A percentile compares a stretch with the other conserved stretches of the same genome.
These are phyloP conservation scores for Plasmodium vinckei DNA, from an alignment of 169 alveolate genomes.

Conservation along the genomic window DNA sequence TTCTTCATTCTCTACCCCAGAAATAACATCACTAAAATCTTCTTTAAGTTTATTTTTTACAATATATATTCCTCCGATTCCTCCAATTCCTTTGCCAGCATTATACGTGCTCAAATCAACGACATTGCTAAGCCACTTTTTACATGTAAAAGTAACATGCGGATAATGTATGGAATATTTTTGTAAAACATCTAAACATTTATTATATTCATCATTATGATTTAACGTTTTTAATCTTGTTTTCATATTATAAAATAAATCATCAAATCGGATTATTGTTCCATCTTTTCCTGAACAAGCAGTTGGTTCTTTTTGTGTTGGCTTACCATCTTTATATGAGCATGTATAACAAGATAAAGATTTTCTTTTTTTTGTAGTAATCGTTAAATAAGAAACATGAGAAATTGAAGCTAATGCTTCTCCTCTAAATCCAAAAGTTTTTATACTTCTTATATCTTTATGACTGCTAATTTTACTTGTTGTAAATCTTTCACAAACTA, in stretches of 20 bases:
- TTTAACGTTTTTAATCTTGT: conserved; percentile 78
- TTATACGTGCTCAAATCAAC: conserved; percentile 86
- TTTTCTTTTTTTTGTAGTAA: conserved; percentile 89
- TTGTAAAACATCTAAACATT: conserved; percentile 92
- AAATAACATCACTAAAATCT: neutral
- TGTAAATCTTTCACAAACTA: conserved; percentile 97
- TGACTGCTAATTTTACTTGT: conserved; percentile 95
- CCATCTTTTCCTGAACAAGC: conserved; percentile 82
- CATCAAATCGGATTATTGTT: conserved; percentile 80
- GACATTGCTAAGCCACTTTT: conserved; percentile 83
- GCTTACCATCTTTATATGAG: conserved; percentile 88
- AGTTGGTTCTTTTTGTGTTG: conserved; percentile 78
- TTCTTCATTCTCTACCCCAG: neutral
- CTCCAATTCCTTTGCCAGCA: conserved; percentile 56
- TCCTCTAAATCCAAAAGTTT: conserved; percentile 99
- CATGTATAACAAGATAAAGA: conserved; percentile 89
- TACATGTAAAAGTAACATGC: conserved; percentile 86
- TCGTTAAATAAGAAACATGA: conserved; percentile 92
- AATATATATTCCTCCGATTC: conserved; percentile 74
- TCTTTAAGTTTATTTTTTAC: conserved; percentile 26
- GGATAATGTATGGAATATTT: conserved; percentile 95
- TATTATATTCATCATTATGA: conserved; percentile 87
- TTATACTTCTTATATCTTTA: conserved; percentile 89
- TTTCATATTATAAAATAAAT: conserved; percentile 81
- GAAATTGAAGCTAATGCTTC: conserved; percentile 98